A percentile compares a stretch with the other conserved stretches of the same genome.
These are phyloP conservation scores for Hygrocybe punicea DNA, from an alignment of 768 basidiomycete species.

Conservation along the genomic window DNA sequence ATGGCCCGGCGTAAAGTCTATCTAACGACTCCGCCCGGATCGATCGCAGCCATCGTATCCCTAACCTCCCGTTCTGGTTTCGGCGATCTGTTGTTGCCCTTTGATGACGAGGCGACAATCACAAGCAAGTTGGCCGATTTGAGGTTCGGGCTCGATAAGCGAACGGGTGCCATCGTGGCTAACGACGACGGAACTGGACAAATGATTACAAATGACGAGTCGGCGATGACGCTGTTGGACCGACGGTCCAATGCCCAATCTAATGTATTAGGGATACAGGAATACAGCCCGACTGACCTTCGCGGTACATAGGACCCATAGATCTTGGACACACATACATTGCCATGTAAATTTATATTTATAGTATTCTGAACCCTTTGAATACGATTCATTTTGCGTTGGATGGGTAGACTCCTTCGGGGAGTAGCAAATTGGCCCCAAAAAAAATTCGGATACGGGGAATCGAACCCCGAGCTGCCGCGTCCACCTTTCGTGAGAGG, in stretches of 20 bases:
- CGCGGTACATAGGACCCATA: no score
- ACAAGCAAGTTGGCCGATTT: conserved; percentile 49
- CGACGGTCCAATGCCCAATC: no score
- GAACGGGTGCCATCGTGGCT: conserved; percentile 61
- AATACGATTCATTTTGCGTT: no score
- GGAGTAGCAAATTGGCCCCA: no score
- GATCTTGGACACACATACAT: no score
- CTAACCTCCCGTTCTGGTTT: conserved; percentile 61
- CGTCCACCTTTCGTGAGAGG: conserved; percentile 15
- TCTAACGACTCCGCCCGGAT: conserved; percentile 55
- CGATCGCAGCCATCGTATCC: conserved; percentile 54
- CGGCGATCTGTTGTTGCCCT: conserved; percentile 57
- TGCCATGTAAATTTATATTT: no score
- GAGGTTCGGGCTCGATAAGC: conserved; percentile 51
- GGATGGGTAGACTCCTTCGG: no score
- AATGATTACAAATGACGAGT: conserved; percentile 37
- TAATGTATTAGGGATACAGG: no score
- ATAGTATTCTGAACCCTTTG: no score
- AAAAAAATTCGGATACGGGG: conserved; percentile 29
- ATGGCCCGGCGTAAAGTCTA: conserved; percentile 47
- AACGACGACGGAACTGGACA: conserved; percentile 38
- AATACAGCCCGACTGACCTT: no score
- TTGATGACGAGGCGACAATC: conserved; percentile 47
- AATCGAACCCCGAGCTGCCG: conserved; percentile 43
- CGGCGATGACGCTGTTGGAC: conserved; percentile 36